Base-by-base conservation (phyloP, 495 filamentous ascomycete genomes). In the Bombardia bombarda region DNA sequence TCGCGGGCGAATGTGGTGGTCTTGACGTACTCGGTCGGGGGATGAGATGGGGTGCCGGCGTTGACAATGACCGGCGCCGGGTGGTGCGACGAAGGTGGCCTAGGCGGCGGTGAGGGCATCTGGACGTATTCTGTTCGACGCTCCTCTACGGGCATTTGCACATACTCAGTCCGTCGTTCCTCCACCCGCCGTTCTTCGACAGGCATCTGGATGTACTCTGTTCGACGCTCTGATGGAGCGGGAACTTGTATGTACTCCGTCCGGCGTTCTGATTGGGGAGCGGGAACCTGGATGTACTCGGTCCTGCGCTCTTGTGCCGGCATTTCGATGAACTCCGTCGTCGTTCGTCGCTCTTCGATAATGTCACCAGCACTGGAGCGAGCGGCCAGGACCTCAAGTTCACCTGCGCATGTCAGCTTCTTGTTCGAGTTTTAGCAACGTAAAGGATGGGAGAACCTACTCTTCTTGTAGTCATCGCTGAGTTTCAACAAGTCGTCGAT, bases 401-500 rank as follows among this genome's bases (percentile, higher is more conserved):
- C 68, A 9, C 55, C 64, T 59, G 19, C n/a, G 3, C 1, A 12
- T 10, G 44, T 64, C 47, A 62, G 56, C 2, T 17, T 0, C n/a
- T 25, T 26, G 40, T 19, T 12, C 2, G 36, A 13, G 12, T 16
- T 4, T 31, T 9, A 14, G 34, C 7, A 7, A 6, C 34, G 17
- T 9, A 17, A 19, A 21, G 14, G 40, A 43, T 2, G n/a, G 32
- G 16, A 10, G 8, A 14, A 45, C 62, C 37, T 49, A 75, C 69
- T 63, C 39, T 63, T 72, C 58, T 79, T 75, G 46, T 79, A 83
- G 23, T 85, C 77, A 52, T 86, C 83, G 57, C 87, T 93, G 31
- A 87, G 66, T 47, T 76, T 81, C 49, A 95, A 83, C 42, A 94
- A 68, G 50, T 90, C 83, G 54, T 95, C 88, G 52, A 95, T 95